Evolutionary conservation across 495 filamentous ascomycete genomes (phyloP), one percentile per base, ranked within the genome.

Genomic region (Pseudotulostoma volvatum): DNA sequence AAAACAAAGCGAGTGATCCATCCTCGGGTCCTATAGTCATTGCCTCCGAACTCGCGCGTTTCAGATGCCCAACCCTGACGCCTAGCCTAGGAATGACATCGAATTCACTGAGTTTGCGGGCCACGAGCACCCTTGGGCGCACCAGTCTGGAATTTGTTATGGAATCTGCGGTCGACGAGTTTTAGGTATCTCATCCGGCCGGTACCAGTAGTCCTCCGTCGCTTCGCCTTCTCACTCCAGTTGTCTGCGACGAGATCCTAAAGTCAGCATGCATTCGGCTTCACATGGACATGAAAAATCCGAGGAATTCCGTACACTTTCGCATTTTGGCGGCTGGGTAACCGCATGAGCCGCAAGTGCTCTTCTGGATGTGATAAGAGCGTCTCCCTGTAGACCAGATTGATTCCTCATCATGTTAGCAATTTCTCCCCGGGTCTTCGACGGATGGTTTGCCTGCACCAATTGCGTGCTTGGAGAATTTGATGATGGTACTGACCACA

Each of bases 181-280:
- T 87, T 88, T 61, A 96, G 75, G 70, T 85, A 79, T 43, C 83
- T 71, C 80, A 86, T 85, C 53, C 90, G 77, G 63, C 90, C 90
- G 57, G 83, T 83, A 50, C 90, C 90, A 54, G 84, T 90, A 55
- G 87, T 94, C 88, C 94, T 96, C 81, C 90, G 86, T 65, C 90
- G 70, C 81, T 93, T 96, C 53, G 87, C 92, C 76, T 97, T 97
- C 77, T 94, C 85, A 66, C 81, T 74, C 90, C 90, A 97, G 78
- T 97, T 93, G 75, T 79, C 90, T 97, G 56, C 66, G n/a, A n/a
- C 34, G 18, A 35, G 16, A 41, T 43, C 7, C 20, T 42, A 13
- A 9, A 18, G 33, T 35, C 33, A 35, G 33, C 17, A 5, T 18
- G n/a, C n/a, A n/a, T n/a, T n/a, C n/a, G n/a, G n/a, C n/a, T n/a